Evolutionary conservation across 202 grass and related monocot species (phyloP), one percentile per base, ranked within the genome.

Genomic region (Bolboschoenoplectus hybrid): DNA sequence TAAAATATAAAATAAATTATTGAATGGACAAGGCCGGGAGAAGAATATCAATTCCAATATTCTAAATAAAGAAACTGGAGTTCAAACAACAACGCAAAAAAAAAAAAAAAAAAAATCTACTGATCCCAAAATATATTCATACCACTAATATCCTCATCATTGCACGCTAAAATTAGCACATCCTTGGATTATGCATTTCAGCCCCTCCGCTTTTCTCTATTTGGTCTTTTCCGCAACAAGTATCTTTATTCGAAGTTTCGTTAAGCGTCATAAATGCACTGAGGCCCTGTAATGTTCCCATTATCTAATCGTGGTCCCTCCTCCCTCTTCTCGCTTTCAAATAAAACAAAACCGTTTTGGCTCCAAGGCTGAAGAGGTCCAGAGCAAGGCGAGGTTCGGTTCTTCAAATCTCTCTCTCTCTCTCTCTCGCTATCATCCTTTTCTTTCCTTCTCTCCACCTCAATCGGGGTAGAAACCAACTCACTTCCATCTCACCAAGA

Each of bases 231-330:
- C 26, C 26, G 0, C 26, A 26, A 26, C 26, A 26, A 26, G 26
- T 26, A 26, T 26, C 26, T 26, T 26, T 26, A 26, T 26, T 26
- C 26, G 26, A 26, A 26, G 26, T 26, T 26, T 26, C 26, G 26
- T 26, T 26, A 53, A 76, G 73, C 47, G 45, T 75, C 73, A 77
- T 77, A 49, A 77, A 50, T 77, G 73, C 72, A 76, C 44, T 47
- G 17, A 7, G 50, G 70, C 70, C 70, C 70, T 74, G 10, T 51
- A 52, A 75, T 20, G 9, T 44, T 14, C 6, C 67, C 34, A 12
- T 26, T 41, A 16, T 72, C 5, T 41, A 35, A 41, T 72, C 3
- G 6, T 72, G 3, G 5, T 26, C 26, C 67, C 5, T 0, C 5
- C 70, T 74, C 74, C 74, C 74, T 78, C 74, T 52, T 13, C 9